Conservation (phyloP, 495 filamentous ascomycete species). For the Aspergillus nidulans region DNA sequence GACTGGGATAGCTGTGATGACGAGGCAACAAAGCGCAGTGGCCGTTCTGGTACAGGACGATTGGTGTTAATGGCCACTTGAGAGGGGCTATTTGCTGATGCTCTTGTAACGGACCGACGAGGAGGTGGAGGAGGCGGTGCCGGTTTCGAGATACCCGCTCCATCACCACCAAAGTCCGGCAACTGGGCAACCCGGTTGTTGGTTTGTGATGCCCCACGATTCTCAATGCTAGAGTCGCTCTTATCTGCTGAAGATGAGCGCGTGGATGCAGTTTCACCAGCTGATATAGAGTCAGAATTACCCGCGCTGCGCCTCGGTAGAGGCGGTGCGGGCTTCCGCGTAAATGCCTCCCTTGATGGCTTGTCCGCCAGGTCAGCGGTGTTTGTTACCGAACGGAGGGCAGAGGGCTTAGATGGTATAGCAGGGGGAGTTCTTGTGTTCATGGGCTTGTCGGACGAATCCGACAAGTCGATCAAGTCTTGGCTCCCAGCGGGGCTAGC, state of each 20-base stretch:
- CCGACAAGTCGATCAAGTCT: constrained; percentile 58
- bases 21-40: constrained; percentile 29
- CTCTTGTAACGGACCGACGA: constrained; percentile 30
- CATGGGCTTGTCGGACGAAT: constrained; percentile 18
- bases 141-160: constrained; percentile 17
- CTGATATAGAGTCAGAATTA: constrained; percentile 18
- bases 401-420: constrained; percentile 63
- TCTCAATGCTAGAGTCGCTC: background rate
- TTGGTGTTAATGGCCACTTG: constrained; percentile 4
- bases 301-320: constrained; percentile 38
- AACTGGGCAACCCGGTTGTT: background rate
- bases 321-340: constrained; percentile 43
- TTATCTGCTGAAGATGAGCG: background rate
- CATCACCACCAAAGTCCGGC: constrained; percentile 1
- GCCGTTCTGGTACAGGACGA: constrained; percentile 16
- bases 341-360: constrained; percentile 18
- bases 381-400: constrained; percentile 47
- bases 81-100: constrained; percentile 14
- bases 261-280: constrained; percentile 9
- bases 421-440: constrained; percentile 43
- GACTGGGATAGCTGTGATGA: constrained; percentile 30
- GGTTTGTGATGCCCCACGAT: background rate
- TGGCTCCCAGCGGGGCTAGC: constrained; percentile 40
- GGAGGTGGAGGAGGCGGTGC: constrained; percentile 34
- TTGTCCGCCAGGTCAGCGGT: constrained; percentile 13